Evolutionary conservation across 208 protist species (phyloP).

Genomic region (Trypanosoma caninum): DNA sequence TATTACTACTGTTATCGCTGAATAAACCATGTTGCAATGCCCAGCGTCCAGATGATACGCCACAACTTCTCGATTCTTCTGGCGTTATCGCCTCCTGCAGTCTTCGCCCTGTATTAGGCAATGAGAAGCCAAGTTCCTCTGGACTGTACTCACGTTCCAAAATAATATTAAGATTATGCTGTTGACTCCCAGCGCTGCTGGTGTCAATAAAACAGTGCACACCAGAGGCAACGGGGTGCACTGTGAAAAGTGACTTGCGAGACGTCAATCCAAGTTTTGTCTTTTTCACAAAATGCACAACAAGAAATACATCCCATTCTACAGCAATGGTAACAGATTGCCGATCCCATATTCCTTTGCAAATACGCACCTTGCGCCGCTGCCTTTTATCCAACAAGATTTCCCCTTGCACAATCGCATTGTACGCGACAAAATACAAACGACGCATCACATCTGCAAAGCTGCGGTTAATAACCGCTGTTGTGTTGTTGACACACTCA

Average conservation of each 20-base stretch:
- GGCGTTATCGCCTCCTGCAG: conserved; percentile 29
- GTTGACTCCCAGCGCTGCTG: background rate
- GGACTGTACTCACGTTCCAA: conserved; percentile 42
- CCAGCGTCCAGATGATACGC: background rate
- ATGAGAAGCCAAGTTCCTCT: conserved; percentile 50
- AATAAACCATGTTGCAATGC: background rate
- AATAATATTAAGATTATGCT: conserved; percentile 32
- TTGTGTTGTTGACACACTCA: background rate
- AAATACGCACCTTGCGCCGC: conserved; percentile 44
- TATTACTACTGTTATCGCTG: background rate
- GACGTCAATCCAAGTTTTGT: conserved; percentile 36
- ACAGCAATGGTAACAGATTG: conserved; percentile 70
- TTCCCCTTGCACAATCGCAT: conserved; percentile 40
- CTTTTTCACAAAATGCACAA: conserved; percentile 73
- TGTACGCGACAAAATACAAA: conserved; percentile 73
- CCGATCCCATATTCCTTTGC: conserved; percentile 55
- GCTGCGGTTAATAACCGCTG: background rate
- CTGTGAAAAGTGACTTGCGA: conserved; percentile 51
- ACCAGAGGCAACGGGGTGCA: conserved; percentile 72
- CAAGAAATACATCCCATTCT: conserved; percentile 78
- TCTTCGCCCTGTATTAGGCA: conserved; percentile 25
- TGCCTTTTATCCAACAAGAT: conserved; percentile 59
- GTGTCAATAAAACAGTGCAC: conserved; percentile 40
- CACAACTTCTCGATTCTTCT: conserved; percentile 24
- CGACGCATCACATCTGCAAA: conserved; percentile 37